Evolutionary conservation across 208 protist species (phyloP).

Genomic region (Wallacemonas sp.): DNA sequence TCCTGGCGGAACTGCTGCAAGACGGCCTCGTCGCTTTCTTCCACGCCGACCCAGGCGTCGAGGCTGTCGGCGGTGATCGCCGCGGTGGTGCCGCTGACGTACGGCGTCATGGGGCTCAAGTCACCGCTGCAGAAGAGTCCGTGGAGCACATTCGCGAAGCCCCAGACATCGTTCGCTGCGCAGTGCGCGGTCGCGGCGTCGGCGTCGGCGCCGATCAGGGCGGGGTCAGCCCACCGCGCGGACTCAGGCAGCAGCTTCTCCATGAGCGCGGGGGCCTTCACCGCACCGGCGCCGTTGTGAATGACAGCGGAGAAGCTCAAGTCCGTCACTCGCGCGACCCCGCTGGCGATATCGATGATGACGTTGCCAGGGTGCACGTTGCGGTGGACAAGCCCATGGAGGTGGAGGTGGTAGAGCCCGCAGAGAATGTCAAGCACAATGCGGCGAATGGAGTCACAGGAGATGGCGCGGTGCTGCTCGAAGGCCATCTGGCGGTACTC

Average conservation of each 20-base stretch:
- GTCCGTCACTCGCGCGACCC: constrained; percentile 1
- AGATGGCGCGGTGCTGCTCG: constrained; percentile 9
- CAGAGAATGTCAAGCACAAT: constrained; percentile 7
- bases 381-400: constrained; percentile 4
- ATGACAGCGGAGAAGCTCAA: constrained; percentile 3
- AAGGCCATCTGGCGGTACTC: constrained; percentile 10
- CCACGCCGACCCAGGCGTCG: constrained; percentile 1
- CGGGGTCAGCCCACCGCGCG: not conserved
- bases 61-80: not conserved
- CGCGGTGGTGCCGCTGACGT: not conserved
- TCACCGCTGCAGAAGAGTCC: constrained; percentile 8
- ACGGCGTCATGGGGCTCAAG: constrained; percentile 4
- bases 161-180: not conserved
- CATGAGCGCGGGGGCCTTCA: not conserved
- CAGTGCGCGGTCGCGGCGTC: not conserved
- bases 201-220: not conserved
- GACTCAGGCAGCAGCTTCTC: constrained; percentile 8
- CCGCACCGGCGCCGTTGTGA: not conserved
- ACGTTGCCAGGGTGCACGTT: constrained; percentile 5
- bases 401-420: not conserved
- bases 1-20: not conserved
- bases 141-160: constrained; percentile 5
- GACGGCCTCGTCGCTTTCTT: not conserved
- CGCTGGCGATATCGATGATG: constrained; percentile 1
- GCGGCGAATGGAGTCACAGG: not conserved